These are phyloP conservation scores for Myxozyma monticola DNA, from an alignment of 805 yeast species.

Conservation along the genomic window DNA sequence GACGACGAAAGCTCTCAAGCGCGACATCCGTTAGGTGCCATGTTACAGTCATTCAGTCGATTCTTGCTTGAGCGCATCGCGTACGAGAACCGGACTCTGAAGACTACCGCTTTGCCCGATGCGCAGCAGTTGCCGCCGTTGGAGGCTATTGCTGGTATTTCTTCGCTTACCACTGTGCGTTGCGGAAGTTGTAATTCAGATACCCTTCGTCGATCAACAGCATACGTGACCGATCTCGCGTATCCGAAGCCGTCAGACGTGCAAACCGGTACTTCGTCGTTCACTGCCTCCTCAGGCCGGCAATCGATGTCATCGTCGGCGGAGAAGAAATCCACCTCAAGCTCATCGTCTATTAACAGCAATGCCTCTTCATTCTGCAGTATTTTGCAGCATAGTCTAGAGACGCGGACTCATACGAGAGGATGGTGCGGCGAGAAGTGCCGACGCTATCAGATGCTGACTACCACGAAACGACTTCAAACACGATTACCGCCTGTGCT, in stretches of 20 bases:
- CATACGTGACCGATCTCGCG: conserved; percentile 33
- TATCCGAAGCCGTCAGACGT: conserved; percentile 21
- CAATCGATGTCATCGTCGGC: conserved; percentile 3
- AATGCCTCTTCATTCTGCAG: conserved; percentile 24
- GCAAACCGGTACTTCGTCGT: background rate
- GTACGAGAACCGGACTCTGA: conserved; percentile 39
- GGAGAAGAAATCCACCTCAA: background rate
- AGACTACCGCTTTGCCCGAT: conserved; percentile 1
- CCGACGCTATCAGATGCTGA: conserved; percentile 53
- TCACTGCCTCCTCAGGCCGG: background rate
- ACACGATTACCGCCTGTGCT: conserved; percentile 61
- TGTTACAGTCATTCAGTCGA: conserved; percentile 57
- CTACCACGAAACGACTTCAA: conserved; percentile 52
- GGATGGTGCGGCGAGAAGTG: conserved; percentile 56
- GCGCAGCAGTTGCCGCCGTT: background rate
- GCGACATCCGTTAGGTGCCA: conserved; percentile 23
- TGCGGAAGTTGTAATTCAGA: conserved; percentile 34
- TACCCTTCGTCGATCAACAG: conserved; percentile 22
- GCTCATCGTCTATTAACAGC: background rate
- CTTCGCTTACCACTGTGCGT: conserved; percentile 28
- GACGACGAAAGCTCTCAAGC: conserved; percentile 43
- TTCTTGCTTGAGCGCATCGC: conserved; percentile 59
- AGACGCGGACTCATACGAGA: conserved; percentile 43
- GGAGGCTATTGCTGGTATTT: conserved; percentile 28
- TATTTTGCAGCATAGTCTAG: conserved; percentile 32